Base-by-base conservation (phyloP, 2,329 filamentous ascomycete genomes). In the Cytospora piceicola region DNA sequence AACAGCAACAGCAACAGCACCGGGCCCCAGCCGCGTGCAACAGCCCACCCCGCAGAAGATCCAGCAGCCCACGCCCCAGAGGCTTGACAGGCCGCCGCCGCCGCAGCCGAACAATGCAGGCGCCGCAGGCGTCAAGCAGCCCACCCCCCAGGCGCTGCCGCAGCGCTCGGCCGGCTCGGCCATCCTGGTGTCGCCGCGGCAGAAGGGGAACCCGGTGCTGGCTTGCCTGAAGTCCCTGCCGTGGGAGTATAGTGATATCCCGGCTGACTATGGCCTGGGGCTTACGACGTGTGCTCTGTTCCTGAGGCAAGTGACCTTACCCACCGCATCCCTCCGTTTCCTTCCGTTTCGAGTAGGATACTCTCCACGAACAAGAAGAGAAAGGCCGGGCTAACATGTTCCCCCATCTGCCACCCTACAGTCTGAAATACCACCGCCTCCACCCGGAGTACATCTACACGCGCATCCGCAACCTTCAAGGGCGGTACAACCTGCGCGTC, bases 361-460 rank as follows among this genome's bases (percentile, higher is more conserved):
- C 7, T 1, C 20, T 24, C 8, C 42, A 46, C 39, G 11, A 24
- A 24, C 5, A n/a, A 46, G 11, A 8, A 9, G 15, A 11, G 58
- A 52, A 52, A 4, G n/a, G n/a, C 46, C 39, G 27, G 55, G 49
- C 61, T 64, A 15, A 29, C 55, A 30, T 49, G 24, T 11, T 34
- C 22, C n/a, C 56, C n/a, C n/a, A 20, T 46, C 4, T 49, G 17
- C 30, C 8, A 22, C 17, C 29, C 11, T 24, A 29, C 64, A 84
- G 92, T 57, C 85, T 99, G 63, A 99, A 98, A 77, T 99, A 99
- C 77, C 95, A 99, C 77, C 92, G 94, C 32, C 84, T 99, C 61
- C 95, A 99, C 75, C 95, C 95, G 0, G 95, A 99, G 78, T 99
- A 99, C 81, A 93, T 99, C 73, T 98, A 98, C 80, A 93, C 90